These are phyloP conservation scores for Brassica carinata DNA, from an alignment of 345 rosid genomes.

Conservation along the genomic window DNA sequence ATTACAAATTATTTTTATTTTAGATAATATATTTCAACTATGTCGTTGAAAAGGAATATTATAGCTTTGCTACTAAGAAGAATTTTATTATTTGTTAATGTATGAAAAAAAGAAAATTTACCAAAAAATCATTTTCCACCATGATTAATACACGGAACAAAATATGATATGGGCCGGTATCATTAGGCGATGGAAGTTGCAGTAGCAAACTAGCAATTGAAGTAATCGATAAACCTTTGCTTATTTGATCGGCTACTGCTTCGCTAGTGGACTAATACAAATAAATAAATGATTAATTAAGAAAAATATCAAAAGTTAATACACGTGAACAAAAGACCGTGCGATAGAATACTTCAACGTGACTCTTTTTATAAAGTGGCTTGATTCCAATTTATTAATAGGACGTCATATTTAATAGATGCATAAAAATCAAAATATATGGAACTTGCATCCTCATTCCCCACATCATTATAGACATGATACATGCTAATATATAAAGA, in stretches of 20 bases:
- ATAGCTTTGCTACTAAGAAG: background rate
- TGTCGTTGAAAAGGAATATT: background rate
- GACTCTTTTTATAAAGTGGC: slow-evolving; percentile 25
- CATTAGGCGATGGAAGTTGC: slow-evolving; percentile 9
- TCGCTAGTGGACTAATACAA: background rate
- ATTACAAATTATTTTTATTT: background rate
- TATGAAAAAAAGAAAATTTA: background rate
- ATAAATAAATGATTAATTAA: slow-evolving; percentile 5
- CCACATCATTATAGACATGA: slow-evolving; percentile 16
- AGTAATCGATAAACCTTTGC: slow-evolving; percentile 10
- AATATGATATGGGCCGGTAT: background rate
- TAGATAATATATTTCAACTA: background rate
- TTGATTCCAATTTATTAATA: background rate
- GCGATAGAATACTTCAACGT: slow-evolving; percentile 23
- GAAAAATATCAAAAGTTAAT: slow-evolving; percentile 25
- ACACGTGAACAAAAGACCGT: slow-evolving; percentile 39
- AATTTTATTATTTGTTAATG: background rate
- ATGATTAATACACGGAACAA: background rate
- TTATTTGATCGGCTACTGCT: slow-evolving; percentile 20
- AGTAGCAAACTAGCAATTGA: background rate
- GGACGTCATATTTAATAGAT: background rate
- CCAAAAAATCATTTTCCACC: background rate
- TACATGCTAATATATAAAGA: slow-evolving; percentile 6
- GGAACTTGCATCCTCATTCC: background rate
- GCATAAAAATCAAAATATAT: background rate